phyloP scores from a whole-genome alignment of 306 rosid genomes.

The Alnus rubra region DNA sequence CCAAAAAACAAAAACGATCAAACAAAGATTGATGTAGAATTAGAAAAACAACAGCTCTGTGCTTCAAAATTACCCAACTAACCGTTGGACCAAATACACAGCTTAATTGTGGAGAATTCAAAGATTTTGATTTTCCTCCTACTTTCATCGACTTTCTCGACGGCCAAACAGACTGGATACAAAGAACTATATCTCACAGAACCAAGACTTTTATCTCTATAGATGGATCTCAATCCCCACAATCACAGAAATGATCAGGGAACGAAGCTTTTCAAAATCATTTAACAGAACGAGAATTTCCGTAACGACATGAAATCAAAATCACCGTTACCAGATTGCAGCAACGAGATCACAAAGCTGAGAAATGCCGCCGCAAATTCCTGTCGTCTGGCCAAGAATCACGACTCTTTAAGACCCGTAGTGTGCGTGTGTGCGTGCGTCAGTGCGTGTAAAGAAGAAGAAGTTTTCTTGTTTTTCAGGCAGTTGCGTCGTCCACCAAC shows the following conservation, averaged over 20 bases:
- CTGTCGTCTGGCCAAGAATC: not conserved
- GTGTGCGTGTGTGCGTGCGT: not conserved
- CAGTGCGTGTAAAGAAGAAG: not conserved
- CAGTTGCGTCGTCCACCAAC: constrained; percentile 2
- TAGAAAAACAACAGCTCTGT: not conserved
- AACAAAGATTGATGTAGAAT: not conserved
- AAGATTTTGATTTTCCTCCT: not conserved
- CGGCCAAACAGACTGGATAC: not conserved
- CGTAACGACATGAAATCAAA: not conserved
- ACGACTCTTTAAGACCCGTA: not conserved
- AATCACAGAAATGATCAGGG: not conserved
- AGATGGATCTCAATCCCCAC: not conserved
- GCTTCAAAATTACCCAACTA: not conserved
- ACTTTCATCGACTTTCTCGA: not conserved
- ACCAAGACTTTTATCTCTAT: not conserved
- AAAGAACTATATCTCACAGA: not conserved
- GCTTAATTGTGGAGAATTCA: not conserved
- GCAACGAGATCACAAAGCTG: not conserved
- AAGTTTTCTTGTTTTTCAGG: constrained; percentile 1
- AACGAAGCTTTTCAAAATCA: not conserved
- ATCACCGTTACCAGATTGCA: not conserved
- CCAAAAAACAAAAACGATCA: not conserved
- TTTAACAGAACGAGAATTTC: not conserved
- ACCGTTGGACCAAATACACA: not conserved
- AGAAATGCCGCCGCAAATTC: not conserved